phyloP scores from a whole-genome alignment of 1,284 basidiomycete genomes.

The Cerrena zonata region DNA sequence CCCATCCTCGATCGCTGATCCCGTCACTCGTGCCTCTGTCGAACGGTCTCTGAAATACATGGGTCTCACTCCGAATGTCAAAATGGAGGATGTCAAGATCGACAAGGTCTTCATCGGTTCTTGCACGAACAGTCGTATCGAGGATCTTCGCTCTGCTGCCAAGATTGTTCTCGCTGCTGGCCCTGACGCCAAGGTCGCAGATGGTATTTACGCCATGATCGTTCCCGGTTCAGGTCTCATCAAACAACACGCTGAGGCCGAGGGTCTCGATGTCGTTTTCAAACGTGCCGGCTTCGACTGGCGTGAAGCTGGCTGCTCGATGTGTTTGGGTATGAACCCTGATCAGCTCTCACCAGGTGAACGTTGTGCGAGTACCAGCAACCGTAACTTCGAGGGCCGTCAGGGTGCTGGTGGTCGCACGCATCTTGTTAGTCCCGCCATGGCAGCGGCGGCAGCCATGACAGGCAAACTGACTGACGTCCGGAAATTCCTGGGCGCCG shows the following conservation, averaged over 20 bases:
- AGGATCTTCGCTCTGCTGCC: conserved; percentile 88
- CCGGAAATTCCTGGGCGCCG: conserved; percentile 66
- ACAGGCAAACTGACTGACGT: conserved; percentile 87
- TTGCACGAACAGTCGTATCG: conserved; percentile 94
- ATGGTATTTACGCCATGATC: conserved; percentile 84
- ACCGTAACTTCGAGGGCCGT: conserved; percentile 93
- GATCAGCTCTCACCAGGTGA: conserved; percentile 87
- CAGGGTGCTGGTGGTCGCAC: conserved; percentile 91
- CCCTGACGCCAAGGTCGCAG: conserved; percentile 72
- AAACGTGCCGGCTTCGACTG: conserved; percentile 94
- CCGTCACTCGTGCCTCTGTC: conserved; percentile 66
- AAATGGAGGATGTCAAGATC: conserved; percentile 79
- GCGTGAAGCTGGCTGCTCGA: conserved; percentile 96
- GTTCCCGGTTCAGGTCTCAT: conserved; percentile 93
- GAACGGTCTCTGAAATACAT: conserved; percentile 86
- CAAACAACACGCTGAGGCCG: conserved; percentile 91
- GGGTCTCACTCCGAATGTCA: conserved; percentile 80
- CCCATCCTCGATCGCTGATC: conserved; percentile 64
- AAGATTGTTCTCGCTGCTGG: conserved; percentile 76
- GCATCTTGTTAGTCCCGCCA: conserved; percentile 88
- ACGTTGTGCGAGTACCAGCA: conserved; percentile 93
- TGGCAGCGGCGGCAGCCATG: conserved; percentile 92
- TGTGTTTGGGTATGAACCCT: conserved; percentile 98
- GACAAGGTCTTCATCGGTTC: conserved; percentile 97
- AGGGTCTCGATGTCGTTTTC: conserved; percentile 87